These are phyloP conservation scores for Scheffersomyces segobiensis DNA, from an alignment of 1,139 yeast species.

Conservation along the genomic window DNA sequence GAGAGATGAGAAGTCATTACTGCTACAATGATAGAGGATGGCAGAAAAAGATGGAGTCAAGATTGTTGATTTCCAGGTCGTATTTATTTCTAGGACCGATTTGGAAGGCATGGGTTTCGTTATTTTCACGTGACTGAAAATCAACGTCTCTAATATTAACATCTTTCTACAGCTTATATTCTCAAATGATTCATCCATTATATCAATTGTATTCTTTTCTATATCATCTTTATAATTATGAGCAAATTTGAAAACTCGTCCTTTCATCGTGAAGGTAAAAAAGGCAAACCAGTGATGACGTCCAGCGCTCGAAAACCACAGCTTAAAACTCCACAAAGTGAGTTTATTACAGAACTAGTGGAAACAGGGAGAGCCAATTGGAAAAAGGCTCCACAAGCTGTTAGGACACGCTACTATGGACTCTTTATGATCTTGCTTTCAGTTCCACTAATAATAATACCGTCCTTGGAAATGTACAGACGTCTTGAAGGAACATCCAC, in stretches of 20 bases:
- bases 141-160: too few species aligned
- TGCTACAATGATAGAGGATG: neutral
- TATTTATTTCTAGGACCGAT: neutral
- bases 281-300: constrained; percentile 13
- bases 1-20: constrained; percentile 8
- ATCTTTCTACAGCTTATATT: too few species aligned
- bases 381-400: constrained; percentile 46
- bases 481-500: constrained; percentile 45
- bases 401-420: constrained; percentile 41
- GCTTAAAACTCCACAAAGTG: constrained; percentile 22
- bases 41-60: neutral
- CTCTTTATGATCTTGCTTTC: constrained; percentile 40
- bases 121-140: neutral
- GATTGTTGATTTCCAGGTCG: constrained; percentile 6
- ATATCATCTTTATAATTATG: neutral
- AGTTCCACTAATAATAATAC: constrained; percentile 37
- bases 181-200: too few species aligned
- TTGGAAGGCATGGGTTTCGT: neutral
- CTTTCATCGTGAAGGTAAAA: constrained; percentile 32
- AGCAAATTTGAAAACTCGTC: constrained; percentile 26
- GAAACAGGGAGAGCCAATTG: constrained; percentile 47
- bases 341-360: constrained; percentile 34
- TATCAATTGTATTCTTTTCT: neutral
- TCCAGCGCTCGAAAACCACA: constrained; percentile 10
- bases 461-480: constrained; percentile 37